Base-by-base conservation (phyloP, 1,139 yeast species). In the Hemisphaericaspora xylofermentans region DNA sequence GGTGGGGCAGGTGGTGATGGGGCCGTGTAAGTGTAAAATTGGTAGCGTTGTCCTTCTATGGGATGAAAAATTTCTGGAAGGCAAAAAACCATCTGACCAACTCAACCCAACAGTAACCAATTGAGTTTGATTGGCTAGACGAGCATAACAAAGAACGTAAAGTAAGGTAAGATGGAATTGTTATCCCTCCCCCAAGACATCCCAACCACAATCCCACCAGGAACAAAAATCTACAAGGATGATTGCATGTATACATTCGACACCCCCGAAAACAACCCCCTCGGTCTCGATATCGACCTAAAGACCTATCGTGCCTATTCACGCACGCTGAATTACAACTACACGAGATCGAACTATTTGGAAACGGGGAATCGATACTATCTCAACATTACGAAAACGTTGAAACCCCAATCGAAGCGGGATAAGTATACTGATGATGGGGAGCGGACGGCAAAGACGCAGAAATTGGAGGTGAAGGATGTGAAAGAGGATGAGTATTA, bases 181-280 rank as follows among this genome's bases (percentile, higher is more conserved):
- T 26, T 26, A 26, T 55, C 56, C 26, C 50, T 59, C n/a, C 63
- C 64, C 17, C 31, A 43, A 13, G 56, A 49, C 18, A 46, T 64
- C 14, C 56, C 59, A 22, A 45, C 45, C 34, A 46, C 40, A 6
- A 44, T 61, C 21, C 54, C 58, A 5, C 41, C 50, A 3, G 46
- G 52, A 31, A 46, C 64, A 45, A 59, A 64, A 7, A 78, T 88
- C 15, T 83, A 78, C 60, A 88, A 87, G 56, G 96, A 88, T 61
- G 95, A 88, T 47, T 88, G 96, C 53, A 82, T 84, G 71, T 87
- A 75, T 65, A 81, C 85, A 39, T 88, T 86, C 56, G 91, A 82
- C 48, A 82, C 87, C 0, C 78, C 89, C 17, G 84, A 80, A 44
- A 80, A 82, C 56, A 67, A 62, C 39, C 61, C 61, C 0, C 50